phyloP scores from a whole-genome alignment of 345 rosid genomes.

The Lepidium africanum region DNA sequence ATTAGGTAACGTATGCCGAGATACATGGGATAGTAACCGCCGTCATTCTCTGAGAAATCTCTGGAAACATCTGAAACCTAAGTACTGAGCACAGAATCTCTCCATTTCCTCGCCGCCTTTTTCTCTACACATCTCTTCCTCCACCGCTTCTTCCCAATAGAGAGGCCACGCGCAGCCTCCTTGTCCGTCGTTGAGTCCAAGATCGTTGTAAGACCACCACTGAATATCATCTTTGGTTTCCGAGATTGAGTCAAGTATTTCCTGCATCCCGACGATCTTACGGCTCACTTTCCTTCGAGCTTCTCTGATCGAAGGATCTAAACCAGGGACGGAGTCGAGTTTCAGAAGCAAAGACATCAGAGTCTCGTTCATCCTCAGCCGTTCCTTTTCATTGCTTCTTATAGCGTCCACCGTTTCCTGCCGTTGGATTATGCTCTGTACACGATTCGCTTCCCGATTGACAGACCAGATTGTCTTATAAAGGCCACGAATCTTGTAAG shows the following conservation, averaged over 20 bases:
- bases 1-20: not conserved
- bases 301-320: conserved; percentile 60
- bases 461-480: conserved; percentile 47
- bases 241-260: conserved; percentile 61
- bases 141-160: conserved; percentile 54
- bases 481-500: conserved; percentile 46
- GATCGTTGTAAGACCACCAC: conserved; percentile 16
- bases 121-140: conserved; percentile 56
- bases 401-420: conserved; percentile 84
- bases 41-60: conserved; percentile 56
- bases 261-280: conserved; percentile 78
- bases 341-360: conserved; percentile 68
- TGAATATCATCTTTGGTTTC: conserved; percentile 28
- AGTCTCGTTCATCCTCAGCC: conserved; percentile 67
- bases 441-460: conserved; percentile 45
- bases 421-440: conserved; percentile 60
- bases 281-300: conserved; percentile 84
- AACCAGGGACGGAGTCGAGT: conserved; percentile 82
- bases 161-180: conserved; percentile 30
- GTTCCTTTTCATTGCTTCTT: conserved; percentile 53
- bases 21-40: not conserved
- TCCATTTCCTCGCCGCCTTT: conserved; percentile 84
- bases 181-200: not conserved
- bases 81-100: conserved; percentile 66
- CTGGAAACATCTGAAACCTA: conserved; percentile 86